phyloP scores from a whole-genome alignment of 306 rosid genomes.

The Calophaca sinica region DNA sequence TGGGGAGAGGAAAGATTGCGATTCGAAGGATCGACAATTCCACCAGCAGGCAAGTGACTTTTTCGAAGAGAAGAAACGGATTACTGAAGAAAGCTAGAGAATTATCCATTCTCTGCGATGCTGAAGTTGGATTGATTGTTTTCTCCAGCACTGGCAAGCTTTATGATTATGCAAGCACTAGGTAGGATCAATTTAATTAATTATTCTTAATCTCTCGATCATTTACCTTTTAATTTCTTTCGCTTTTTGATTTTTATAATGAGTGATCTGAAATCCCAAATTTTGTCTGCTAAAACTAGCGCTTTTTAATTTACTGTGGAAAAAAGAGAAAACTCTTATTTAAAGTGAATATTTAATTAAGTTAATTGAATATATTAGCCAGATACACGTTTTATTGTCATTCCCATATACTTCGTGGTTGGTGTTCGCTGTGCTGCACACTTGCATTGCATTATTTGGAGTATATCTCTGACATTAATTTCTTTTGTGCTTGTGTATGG shows the following conservation, averaged over 20 bases:
- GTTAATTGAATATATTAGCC: neutral
- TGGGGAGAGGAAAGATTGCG: slow-evolving; percentile 55
- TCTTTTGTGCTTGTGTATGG: neutral
- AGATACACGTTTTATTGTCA: slow-evolving; percentile 20
- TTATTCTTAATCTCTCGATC: neutral
- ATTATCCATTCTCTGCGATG: slow-evolving; percentile 58
- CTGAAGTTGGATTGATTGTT: slow-evolving; percentile 62
- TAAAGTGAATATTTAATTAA: slow-evolving; percentile 11
- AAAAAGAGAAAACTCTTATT: neutral
- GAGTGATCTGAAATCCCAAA: slow-evolving; percentile 5
- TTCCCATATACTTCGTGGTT: slow-evolving; percentile 17
- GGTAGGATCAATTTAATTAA: slow-evolving; percentile 34
- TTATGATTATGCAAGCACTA: slow-evolving; percentile 57
- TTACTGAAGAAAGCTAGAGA: slow-evolving; percentile 59
- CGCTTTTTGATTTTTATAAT: neutral
- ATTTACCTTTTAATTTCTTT: neutral
- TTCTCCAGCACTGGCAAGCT: slow-evolving; percentile 63
- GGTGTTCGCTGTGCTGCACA: neutral
- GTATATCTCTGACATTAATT: slow-evolving; percentile 16
- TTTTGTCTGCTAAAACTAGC: slow-evolving; percentile 13
- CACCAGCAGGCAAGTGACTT: slow-evolving; percentile 57
- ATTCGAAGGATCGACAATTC: slow-evolving; percentile 58
- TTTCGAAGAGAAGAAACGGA: slow-evolving; percentile 61
- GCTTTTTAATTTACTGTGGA: neutral
- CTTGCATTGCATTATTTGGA: no score